Conservation (phyloP, 176 grass and related monocot species). For the Eragrostis curvula region DNA sequence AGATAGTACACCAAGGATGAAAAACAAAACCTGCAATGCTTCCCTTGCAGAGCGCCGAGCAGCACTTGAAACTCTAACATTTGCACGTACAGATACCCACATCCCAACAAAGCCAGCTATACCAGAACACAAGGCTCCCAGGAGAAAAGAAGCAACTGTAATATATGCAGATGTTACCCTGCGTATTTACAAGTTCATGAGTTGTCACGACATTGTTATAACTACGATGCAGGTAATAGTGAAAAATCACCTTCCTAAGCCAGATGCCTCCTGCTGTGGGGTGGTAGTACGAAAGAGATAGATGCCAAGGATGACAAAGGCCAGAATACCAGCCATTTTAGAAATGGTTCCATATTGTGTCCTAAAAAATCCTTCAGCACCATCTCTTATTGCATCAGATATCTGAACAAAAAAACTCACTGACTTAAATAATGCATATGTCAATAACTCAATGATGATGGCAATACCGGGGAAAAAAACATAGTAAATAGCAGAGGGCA, state of each 20-base stretch:
- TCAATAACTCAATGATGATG: conserved; percentile 34
- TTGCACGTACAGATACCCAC: conserved; percentile 99
- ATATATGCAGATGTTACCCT: conserved; percentile 93
- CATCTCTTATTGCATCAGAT: conserved; percentile 99
- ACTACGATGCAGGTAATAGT: conserved; percentile 18
- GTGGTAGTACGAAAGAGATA: conserved; percentile 93
- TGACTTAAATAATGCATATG: conserved; percentile 18
- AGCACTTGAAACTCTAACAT: conserved; percentile 99
- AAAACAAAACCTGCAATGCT: conserved; percentile 89
- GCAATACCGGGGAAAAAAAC: conserved; percentile 7
- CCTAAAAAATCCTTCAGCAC: conserved; percentile 98
- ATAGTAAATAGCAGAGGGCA: conserved; percentile 27
- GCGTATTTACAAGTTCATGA: conserved; percentile 33
- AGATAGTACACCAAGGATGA: conserved; percentile 28
- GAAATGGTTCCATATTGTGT: conserved; percentile 98
- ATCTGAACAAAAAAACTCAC: conserved; percentile 65
- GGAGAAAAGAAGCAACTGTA: conserved; percentile 91
- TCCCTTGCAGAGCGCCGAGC: conserved; percentile 98
- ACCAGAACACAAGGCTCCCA: conserved; percentile 97
- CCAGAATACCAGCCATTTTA: conserved; percentile 92
- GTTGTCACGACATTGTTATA: conserved; percentile 4
- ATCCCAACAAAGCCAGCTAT: conserved; percentile 98
- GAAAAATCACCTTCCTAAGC: conserved; percentile 74
- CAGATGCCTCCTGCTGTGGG: conserved; percentile 91
- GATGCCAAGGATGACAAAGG: conserved; percentile 92